A percentile compares a stretch with the other conserved stretches of the same genome.
Evolutionary conservation across 331 rosid species (phyloP).

Genomic region (Erythrophleum ivorense): DNA sequence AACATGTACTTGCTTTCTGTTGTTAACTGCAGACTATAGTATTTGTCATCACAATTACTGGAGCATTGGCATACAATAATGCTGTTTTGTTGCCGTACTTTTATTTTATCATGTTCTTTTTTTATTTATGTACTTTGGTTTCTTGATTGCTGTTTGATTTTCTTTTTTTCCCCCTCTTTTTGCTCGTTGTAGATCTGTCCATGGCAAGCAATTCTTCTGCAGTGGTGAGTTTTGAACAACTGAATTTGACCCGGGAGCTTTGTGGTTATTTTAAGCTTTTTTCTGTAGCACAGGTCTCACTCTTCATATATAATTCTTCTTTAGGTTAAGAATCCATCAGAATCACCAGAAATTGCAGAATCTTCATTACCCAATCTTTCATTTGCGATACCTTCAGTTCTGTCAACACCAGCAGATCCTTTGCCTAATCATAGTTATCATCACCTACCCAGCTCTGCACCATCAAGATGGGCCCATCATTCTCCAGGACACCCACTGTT

Average conservation of each 20-base stretch:
- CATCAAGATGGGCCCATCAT: slow-evolving; percentile 70
- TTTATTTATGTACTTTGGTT: too few relatives aligned
- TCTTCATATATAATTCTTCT: slow-evolving; percentile 32
- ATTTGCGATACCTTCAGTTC: slow-evolving; percentile 59
- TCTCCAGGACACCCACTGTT: slow-evolving; percentile 79
- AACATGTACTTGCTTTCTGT: too few relatives aligned
- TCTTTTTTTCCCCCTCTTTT: slow-evolving; percentile 40
- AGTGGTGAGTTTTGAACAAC: slow-evolving; percentile 62
- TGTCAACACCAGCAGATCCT: slow-evolving; percentile 61
- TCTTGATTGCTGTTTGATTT: slow-evolving; percentile 13
- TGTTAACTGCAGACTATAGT: too few relatives aligned
- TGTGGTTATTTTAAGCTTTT: slow-evolving; percentile 37
- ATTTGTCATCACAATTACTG: too few relatives aligned
- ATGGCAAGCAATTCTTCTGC: slow-evolving; percentile 73
- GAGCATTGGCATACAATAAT: too few relatives aligned
- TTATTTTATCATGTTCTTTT: too few relatives aligned
- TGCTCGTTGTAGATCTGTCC: slow-evolving; percentile 67
- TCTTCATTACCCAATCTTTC: slow-evolving; percentile 55
- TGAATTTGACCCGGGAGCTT: slow-evolving; percentile 38
- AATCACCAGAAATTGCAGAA: slow-evolving; percentile 50
- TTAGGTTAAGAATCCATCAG: slow-evolving; percentile 59
- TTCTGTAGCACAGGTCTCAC: slow-evolving; percentile 22
- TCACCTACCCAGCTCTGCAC: slow-evolving; percentile 58
- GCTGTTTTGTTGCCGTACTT: too few relatives aligned
- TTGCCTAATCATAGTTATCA: slow-evolving; percentile 47